Base-by-base conservation (phyloP, 1,139 yeast genomes). In the Waltiozyma sp. region DNA sequence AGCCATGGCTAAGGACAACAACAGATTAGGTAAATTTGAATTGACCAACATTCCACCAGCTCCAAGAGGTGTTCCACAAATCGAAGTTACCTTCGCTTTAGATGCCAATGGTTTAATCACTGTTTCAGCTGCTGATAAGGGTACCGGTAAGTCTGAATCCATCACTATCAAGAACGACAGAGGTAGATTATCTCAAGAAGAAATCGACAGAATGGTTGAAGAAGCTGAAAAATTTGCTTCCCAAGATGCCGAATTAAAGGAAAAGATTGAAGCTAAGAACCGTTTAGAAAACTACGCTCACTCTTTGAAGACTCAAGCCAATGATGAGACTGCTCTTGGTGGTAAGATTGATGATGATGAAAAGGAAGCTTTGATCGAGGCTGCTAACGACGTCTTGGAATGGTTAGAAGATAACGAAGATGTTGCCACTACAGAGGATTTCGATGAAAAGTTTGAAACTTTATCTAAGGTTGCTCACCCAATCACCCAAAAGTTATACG, bases 41-140 rank as follows among this genome's bases (percentile, higher is more conserved):
- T 79, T 86, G 64, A 73, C 89, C 59, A 94, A 94, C 64, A 86
- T 86, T 57, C 95, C 95, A 63, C 93, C 95, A 60, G 94, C 95
- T 47, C 95, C 95, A 69, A 86, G 91, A 74, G 95, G 95, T 75
- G 94, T 85, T 54, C 95, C 95, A 61, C 94, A 86, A 73, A 85
- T 86, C 60, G 95, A 86, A 74, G 95, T 86, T 57, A 85, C 95
- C 55, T 86, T 86, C 64, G 95, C 84, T 66, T 77, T 86, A 60
- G 95, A 86, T 66, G 88, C 95, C 58, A 88, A 86, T 67, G 95
- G 95, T 69, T 86, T 86, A 69, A 77, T 87, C 69, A 86, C 87
- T 72, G 95, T 87, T 49, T 81, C 93, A 62, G 95, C 95, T 52
- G 80, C 85, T 60, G 95, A 87, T 71, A 86, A 86, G 81, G 95